Conservation (phyloP, 805 yeast species). For the Candida sithepensis region DNA sequence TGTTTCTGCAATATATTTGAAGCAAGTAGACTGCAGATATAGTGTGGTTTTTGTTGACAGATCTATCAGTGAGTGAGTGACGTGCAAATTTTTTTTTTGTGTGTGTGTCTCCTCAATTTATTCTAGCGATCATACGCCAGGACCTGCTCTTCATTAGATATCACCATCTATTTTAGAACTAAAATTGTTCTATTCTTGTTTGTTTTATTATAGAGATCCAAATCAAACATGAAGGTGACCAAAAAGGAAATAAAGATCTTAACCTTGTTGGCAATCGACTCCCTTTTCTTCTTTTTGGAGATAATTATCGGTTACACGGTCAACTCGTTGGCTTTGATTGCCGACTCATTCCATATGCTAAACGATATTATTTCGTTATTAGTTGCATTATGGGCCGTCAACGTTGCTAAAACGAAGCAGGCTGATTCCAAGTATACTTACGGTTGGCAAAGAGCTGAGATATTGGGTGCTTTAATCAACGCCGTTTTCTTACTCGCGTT, state of each 20-base stretch:
- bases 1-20: no score
- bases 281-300: constrained; percentile 81
- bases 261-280: constrained; percentile 69
- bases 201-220: neutral
- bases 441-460: constrained; percentile 98
- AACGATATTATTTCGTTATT: constrained; percentile 87
- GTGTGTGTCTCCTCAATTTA: no score
- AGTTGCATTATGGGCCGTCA: constrained; percentile 95
- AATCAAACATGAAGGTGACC: constrained; percentile 14
- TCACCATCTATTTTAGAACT: no score
- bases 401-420: constrained; percentile 73
- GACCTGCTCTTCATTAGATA: no score
- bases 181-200: neutral
- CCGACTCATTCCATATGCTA: constrained; percentile 97
- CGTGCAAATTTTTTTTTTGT: no score
- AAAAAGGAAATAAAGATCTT: constrained; percentile 68
- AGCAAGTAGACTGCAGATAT: no score
- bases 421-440: constrained; percentile 91
- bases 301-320: constrained; percentile 85
- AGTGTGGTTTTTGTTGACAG: no score
- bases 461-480: constrained; percentile 88
- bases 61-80: no score
- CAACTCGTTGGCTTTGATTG: constrained; percentile 89
- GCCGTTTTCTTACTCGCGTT: constrained; percentile 91
- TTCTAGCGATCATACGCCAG: no score